phyloP scores from a whole-genome alignment of 768 basidiomycete genomes.

The Russula ochroleuca region DNA sequence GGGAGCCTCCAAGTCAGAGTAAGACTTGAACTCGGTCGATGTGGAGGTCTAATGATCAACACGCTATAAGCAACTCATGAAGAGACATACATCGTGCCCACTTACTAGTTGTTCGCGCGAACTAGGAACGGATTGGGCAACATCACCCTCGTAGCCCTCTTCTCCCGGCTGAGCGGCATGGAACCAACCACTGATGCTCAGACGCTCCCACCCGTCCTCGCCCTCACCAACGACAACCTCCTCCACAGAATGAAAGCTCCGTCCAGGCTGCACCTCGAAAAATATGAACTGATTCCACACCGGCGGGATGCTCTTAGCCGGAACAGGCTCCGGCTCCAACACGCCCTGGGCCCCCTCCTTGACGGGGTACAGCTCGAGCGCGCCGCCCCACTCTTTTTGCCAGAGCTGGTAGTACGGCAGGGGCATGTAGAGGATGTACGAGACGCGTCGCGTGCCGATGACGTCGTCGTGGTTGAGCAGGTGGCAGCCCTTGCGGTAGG shows the following conservation, averaged over 20 bases:
- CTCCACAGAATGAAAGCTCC: slow-evolving; percentile 94
- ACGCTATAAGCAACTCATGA: slow-evolving; percentile 15
- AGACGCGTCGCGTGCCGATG: slow-evolving; percentile 88
- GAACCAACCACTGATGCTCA: slow-evolving; percentile 97
- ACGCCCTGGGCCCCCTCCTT: slow-evolving; percentile 52
- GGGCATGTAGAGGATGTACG: slow-evolving; percentile 97
- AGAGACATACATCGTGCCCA: slow-evolving; percentile 27
- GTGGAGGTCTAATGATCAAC: slow-evolving; percentile 50
- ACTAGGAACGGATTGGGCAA: slow-evolving; percentile 51
- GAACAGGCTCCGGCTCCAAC: slow-evolving; percentile 63
- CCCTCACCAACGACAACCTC: slow-evolving; percentile 85
- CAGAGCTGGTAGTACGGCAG: slow-evolving; percentile 68
- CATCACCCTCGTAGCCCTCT: slow-evolving; percentile 68
- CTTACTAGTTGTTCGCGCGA: slow-evolving; percentile 91
- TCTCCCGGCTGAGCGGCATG: slow-evolving; percentile 89
- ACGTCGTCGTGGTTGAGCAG: slow-evolving; percentile 98
- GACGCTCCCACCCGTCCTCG: slow-evolving; percentile 64
- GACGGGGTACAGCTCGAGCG: slow-evolving; percentile 88
- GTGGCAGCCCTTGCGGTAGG: slow-evolving; percentile 88
- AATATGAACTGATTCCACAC: slow-evolving; percentile 88
- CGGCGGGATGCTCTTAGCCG: slow-evolving; percentile 65
- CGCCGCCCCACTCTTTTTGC: slow-evolving; percentile 89
- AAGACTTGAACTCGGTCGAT: slow-evolving; percentile 53
- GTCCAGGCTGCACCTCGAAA: slow-evolving; percentile 90
- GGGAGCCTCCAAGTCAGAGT: slow-evolving; percentile 40